Percentiles rank a stretch among this genome's conserved stretches.
Conservation (phyloP, 495 filamentous ascomycete species). For the Rhizodiscina lignyota region DNA sequence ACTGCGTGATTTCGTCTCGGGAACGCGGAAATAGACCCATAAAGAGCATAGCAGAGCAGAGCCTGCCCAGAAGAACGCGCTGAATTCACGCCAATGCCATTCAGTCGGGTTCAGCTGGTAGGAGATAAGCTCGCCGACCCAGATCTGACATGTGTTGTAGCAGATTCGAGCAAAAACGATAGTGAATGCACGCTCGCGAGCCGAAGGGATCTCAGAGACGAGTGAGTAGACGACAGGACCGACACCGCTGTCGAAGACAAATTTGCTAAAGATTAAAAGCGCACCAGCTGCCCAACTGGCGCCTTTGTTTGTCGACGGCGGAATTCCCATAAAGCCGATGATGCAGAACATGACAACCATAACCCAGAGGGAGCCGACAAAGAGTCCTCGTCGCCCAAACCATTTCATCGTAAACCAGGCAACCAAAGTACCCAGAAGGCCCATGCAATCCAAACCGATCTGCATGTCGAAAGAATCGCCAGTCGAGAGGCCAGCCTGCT, state of each 20-base stretch:
- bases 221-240: conserved; percentile 43
- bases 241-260: conserved; percentile 39
- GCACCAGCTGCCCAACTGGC: conserved; percentile 33
- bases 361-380: conserved; percentile 15
- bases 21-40: conserved; percentile 21
- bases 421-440: conserved; percentile 21
- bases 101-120: conserved; percentile 32
- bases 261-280: no score
- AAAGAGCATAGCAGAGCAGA: conserved; percentile 27
- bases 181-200: conserved; percentile 34
- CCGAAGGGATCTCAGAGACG: conserved; percentile 41
- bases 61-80: conserved; percentile 41
- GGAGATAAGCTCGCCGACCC: conserved; percentile 26
- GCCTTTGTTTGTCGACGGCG: conserved; percentile 18
- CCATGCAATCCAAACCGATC: conserved; percentile 24
- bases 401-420: conserved; percentile 23
- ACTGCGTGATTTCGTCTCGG: conserved; percentile 17
- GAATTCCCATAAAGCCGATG: conserved; percentile 22
- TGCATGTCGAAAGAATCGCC: conserved; percentile 17
- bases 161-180: conserved; percentile 38
- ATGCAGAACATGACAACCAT: conserved; percentile 17
- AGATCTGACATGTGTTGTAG: conserved; percentile 32
- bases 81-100: conserved; percentile 35
- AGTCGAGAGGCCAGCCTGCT: conserved; percentile 42
- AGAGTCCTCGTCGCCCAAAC: conserved; percentile 21